phyloP scores from a whole-genome alignment of 2,329 filamentous ascomycete genomes.

The Aspergillus brasiliensis region DNA sequence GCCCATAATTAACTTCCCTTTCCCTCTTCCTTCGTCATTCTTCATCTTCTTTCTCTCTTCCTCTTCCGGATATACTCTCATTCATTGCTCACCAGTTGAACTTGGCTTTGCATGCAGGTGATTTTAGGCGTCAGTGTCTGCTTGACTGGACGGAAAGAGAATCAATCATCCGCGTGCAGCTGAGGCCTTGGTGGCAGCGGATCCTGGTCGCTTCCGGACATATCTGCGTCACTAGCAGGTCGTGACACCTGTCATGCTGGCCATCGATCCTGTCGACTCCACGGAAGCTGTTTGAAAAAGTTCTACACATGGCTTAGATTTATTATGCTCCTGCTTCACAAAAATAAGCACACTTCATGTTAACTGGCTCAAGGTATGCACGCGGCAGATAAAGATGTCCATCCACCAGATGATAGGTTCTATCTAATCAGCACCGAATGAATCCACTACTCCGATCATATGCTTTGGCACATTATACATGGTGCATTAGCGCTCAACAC shows the following conservation, averaged over 20 bases:
- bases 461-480: not conserved
- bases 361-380: not conserved
- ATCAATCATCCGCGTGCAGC: not conserved
- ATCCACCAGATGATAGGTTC: not conserved
- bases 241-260: not conserved
- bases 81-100: not conserved
- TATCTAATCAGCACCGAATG: not conserved
- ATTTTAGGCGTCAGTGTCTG: not conserved
- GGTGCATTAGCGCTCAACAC: not conserved
- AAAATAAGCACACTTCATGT: not conserved
- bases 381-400: not conserved
- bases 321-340: not conserved
- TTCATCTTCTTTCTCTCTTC: not conserved
- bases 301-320: not conserved
- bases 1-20: not conserved
- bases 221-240: not conserved
- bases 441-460: not conserved
- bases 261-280: not conserved
- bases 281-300: not conserved
- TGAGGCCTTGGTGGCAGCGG: not conserved
- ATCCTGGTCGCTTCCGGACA: not conserved
- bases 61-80: not conserved
- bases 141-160: not conserved
- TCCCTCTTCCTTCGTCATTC: not conserved
- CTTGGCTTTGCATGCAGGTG: not conserved